Conservation (phyloP, 202 grass and related monocot genomes). For the Zizania palustris region DNA sequence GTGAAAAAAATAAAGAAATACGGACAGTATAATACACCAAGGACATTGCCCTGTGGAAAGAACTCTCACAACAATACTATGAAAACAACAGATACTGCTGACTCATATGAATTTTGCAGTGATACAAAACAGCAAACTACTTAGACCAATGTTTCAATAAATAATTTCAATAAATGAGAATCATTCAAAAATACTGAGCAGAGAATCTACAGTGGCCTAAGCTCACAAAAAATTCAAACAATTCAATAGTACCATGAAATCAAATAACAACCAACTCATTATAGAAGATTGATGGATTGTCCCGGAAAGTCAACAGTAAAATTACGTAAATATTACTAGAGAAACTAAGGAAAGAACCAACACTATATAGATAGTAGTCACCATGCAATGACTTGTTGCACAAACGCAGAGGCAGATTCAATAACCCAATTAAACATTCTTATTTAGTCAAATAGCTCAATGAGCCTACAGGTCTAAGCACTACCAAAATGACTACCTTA, state of each 20-base stretch:
- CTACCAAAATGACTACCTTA: background rate
- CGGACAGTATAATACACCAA: constrained; percentile 10
- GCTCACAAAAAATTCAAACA: background rate
- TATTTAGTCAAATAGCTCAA: background rate
- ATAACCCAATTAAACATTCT: background rate
- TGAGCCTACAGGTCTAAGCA: background rate
- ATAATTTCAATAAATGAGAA: background rate
- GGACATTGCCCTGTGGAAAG: constrained; percentile 15
- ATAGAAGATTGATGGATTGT: background rate
- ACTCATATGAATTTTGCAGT: constrained; percentile 1
- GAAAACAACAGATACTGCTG: background rate
- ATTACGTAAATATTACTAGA: background rate
- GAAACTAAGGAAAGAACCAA: background rate
- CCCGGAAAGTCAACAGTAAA: background rate
- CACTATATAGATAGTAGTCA: background rate
- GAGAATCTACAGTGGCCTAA: background rate
- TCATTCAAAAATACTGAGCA: background rate
- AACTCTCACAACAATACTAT: constrained; percentile 9
- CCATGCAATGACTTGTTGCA: background rate
- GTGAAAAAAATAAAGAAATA: background rate
- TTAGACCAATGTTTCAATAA: background rate
- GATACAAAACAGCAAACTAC: constrained; percentile 10
- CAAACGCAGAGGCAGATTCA: background rate
- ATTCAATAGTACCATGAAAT: background rate
- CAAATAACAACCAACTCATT: background rate